phyloP scores from a whole-genome alignment of 768 basidiomycete species.

The Sutorius australiensis region DNA sequence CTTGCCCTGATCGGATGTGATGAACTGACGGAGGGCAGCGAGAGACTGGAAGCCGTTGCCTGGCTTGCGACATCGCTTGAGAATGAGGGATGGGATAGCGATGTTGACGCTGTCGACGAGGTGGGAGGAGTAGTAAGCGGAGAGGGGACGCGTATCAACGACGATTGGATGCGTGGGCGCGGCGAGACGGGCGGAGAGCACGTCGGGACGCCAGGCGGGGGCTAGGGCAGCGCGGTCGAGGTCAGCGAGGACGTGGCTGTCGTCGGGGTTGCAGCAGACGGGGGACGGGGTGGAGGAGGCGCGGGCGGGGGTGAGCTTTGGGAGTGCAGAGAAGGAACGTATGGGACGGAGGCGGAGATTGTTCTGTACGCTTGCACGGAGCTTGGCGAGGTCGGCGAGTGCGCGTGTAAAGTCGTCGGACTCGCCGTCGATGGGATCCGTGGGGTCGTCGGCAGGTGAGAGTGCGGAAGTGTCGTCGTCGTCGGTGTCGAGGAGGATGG shows the following conservation, averaged over 20 bases:
- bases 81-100: constrained; percentile 85
- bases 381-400: constrained; percentile 60
- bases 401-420: constrained; percentile 61
- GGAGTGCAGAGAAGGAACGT: constrained; percentile 51
- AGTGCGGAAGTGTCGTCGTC: constrained; percentile 28
- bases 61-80: constrained; percentile 77
- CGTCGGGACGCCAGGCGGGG: constrained; percentile 39
- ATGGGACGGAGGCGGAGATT: constrained; percentile 80
- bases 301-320: constrained; percentile 37
- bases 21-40: constrained; percentile 70
- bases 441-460: constrained; percentile 28
- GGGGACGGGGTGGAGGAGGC: constrained; percentile 40
- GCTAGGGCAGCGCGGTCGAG: constrained; percentile 28
- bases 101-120: constrained; percentile 74
- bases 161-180: constrained; percentile 58
- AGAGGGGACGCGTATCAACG: constrained; percentile 76
- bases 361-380: constrained; percentile 68
- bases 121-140: constrained; percentile 61
- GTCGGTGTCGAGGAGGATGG: background rate
- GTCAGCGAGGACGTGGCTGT: constrained; percentile 12
- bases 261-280: constrained; percentile 54
- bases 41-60: constrained; percentile 63
- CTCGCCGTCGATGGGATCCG: constrained; percentile 29
- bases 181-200: constrained; percentile 47
- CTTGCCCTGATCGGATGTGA: constrained; percentile 76